Conservation (phyloP, 2,329 filamentous ascomycete species). For the Colletotrichum truncatum region DNA sequence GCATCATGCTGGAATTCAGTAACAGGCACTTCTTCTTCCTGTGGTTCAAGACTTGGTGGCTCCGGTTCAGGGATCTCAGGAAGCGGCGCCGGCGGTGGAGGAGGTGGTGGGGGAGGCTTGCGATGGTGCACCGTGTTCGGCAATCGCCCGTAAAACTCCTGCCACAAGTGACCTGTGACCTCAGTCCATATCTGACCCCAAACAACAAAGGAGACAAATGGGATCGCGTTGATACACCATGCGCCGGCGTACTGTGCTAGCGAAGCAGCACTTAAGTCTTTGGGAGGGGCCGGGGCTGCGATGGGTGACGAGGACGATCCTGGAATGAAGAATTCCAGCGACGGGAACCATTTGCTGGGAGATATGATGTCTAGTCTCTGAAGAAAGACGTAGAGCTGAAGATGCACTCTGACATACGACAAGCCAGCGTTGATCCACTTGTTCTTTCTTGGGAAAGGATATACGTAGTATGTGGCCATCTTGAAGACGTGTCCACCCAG, state of each 20-base stretch:
- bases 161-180: constrained; percentile 47
- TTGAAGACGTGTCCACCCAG: constrained; percentile 44
- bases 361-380: constrained; percentile 61
- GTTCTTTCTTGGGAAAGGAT: constrained; percentile 28
- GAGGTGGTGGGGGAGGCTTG: constrained; percentile 33
- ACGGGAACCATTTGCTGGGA: constrained; percentile 51
- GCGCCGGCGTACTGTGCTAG: constrained; percentile 54
- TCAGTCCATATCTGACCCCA: constrained; percentile 48
- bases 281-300: constrained; percentile 51
- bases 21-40: background rate
- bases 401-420: constrained; percentile 55
- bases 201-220: constrained; percentile 57
- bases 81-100: constrained; percentile 31
- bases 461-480: constrained; percentile 35
- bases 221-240: constrained; percentile 52
- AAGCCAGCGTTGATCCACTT: constrained; percentile 33
- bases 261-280: constrained; percentile 47
- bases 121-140: constrained; percentile 47
- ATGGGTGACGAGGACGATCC: constrained; percentile 63
- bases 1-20: background rate
- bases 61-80: constrained; percentile 5
- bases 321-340: constrained; percentile 61
- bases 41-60: constrained; percentile 1
- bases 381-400: constrained; percentile 62
- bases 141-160: constrained; percentile 47